These are phyloP conservation scores for Gastrolobium villosum DNA, from an alignment of 306 rosid species.

Conservation along the genomic window DNA sequence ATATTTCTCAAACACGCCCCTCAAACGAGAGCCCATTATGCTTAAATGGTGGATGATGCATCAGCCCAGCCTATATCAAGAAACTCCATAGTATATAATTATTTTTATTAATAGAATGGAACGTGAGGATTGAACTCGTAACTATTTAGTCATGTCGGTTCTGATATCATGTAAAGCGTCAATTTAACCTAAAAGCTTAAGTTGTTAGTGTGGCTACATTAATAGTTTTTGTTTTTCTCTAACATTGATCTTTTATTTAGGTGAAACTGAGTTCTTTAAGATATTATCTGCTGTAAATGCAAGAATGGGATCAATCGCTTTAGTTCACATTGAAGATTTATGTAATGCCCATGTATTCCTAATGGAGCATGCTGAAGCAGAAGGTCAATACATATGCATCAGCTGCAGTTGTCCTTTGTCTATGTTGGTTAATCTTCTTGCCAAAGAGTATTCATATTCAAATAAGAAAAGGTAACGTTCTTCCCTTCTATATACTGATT, in stretches of 20 bases:
- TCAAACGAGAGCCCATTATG: too few species aligned
- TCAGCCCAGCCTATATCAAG: too few species aligned
- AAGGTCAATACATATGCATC: constrained; percentile 68
- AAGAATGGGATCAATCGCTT: constrained; percentile 70
- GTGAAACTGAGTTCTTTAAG: constrained; percentile 49
- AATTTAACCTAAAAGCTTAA: too few species aligned
- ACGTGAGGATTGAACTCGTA: too few species aligned
- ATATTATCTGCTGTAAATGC: constrained; percentile 67
- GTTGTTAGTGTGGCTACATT: too few species aligned
- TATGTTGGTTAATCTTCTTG: constrained; percentile 49
- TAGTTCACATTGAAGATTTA: constrained; percentile 71
- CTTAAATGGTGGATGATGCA: too few species aligned
- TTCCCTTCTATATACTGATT: not conserved
- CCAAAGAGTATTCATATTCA: constrained; percentile 52
- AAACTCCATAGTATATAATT: too few species aligned
- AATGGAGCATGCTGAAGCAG: constrained; percentile 65
- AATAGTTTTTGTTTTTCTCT: too few species aligned
- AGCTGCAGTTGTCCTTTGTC: constrained; percentile 51
- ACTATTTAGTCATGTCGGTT: too few species aligned
- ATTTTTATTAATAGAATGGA: too few species aligned
- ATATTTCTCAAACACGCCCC: too few species aligned
- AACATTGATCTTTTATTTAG: constrained; percentile 36
- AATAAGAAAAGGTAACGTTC: constrained; percentile 46
- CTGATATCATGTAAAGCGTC: too few species aligned
- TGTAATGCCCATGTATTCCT: constrained; percentile 70